These are phyloP conservation scores for Globisporangium carolinianum DNA, from an alignment of 352 stramenopile species.

Conservation along the genomic window DNA sequence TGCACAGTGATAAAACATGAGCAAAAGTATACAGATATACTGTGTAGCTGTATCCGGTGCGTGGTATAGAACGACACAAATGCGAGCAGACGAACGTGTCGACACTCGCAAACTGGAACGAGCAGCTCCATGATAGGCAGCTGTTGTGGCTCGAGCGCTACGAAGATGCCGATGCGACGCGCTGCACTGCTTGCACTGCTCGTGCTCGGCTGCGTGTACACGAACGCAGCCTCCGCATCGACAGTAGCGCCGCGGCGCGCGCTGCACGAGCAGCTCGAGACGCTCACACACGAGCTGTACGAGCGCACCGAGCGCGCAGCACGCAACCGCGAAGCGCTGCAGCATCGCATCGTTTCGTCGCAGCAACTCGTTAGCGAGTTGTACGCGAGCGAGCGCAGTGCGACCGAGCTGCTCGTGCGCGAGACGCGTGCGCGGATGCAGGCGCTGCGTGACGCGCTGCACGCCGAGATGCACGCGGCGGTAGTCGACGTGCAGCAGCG, in stretches of 20 bases:
- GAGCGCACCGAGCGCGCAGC: constrained; percentile 10
- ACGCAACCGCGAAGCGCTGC: constrained; percentile 4
- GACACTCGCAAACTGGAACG: too few species aligned
- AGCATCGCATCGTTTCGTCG: constrained; percentile 13
- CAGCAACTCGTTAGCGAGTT: constrained; percentile 10
- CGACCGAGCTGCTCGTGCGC: constrained; percentile 2
- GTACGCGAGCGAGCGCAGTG: constrained; percentile 4
- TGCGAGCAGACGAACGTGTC: too few species aligned
- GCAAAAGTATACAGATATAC: too few species aligned
- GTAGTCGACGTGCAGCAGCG: constrained; percentile 10
- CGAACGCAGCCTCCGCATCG: not conserved
- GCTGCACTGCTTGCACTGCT: too few species aligned
- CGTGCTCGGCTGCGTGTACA: too few species aligned
- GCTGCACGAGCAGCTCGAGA: constrained; percentile 9
- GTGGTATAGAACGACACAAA: too few species aligned
- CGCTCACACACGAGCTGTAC: constrained; percentile 18
- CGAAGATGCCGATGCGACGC: too few species aligned
- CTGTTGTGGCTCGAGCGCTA: too few species aligned
- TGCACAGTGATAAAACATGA: not conserved
- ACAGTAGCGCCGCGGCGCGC: not conserved
- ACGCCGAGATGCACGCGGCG: constrained; percentile 18
- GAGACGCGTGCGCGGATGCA: constrained; percentile 18
- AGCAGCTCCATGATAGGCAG: too few species aligned
- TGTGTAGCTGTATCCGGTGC: too few species aligned
- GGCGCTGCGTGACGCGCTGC: constrained; percentile 18